Evolutionary conservation across 805 yeast genomes (phyloP).

Genomic region (Ogataea nonfermentans): DNA sequence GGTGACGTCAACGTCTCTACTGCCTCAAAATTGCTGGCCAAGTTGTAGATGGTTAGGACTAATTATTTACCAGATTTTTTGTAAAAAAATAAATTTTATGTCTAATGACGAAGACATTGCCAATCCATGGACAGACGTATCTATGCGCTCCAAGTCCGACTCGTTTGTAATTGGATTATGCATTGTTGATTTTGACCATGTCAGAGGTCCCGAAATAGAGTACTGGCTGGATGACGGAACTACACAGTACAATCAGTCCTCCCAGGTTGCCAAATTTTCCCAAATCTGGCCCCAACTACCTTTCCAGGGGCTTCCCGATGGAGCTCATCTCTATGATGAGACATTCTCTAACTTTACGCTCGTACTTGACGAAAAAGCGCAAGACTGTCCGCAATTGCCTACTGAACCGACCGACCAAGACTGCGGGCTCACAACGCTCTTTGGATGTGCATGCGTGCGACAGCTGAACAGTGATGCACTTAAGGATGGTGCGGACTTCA

Average conservation of each 20-base stretch:
- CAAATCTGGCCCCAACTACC: slow-evolving; percentile 82
- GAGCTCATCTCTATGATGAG: slow-evolving; percentile 90
- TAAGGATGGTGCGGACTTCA: slow-evolving; percentile 22
- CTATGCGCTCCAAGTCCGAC: neutral
- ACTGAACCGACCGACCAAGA: slow-evolving; percentile 27
- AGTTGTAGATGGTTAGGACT: slow-evolving; percentile 14
- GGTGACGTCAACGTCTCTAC: slow-evolving; percentile 29
- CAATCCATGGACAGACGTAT: slow-evolving; percentile 5
- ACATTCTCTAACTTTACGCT: slow-evolving; percentile 89
- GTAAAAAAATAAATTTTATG: slow-evolving; percentile 2
- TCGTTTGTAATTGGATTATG: slow-evolving; percentile 73
- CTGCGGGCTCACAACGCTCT: slow-evolving; percentile 55
- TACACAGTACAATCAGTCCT: slow-evolving; percentile 33
- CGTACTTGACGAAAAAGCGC: slow-evolving; percentile 57
- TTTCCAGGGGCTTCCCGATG: slow-evolving; percentile 95
- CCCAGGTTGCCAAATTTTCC: slow-evolving; percentile 31
- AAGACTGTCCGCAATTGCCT: slow-evolving; percentile 45
- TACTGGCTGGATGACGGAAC: slow-evolving; percentile 65
- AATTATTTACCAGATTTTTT: slow-evolving; percentile 1
- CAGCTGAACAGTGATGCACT: slow-evolving; percentile 70
- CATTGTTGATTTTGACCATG: slow-evolving; percentile 89
- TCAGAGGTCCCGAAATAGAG: slow-evolving; percentile 91
- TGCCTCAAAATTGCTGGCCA: slow-evolving; percentile 27
- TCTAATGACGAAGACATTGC: neutral
- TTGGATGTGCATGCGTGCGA: slow-evolving; percentile 91